Percentiles rank a stretch among this genome's conserved stretches.
phyloP scores from a whole-genome alignment of 2,329 filamentous ascomycete genomes.

The Cyanodermella asteris region DNA sequence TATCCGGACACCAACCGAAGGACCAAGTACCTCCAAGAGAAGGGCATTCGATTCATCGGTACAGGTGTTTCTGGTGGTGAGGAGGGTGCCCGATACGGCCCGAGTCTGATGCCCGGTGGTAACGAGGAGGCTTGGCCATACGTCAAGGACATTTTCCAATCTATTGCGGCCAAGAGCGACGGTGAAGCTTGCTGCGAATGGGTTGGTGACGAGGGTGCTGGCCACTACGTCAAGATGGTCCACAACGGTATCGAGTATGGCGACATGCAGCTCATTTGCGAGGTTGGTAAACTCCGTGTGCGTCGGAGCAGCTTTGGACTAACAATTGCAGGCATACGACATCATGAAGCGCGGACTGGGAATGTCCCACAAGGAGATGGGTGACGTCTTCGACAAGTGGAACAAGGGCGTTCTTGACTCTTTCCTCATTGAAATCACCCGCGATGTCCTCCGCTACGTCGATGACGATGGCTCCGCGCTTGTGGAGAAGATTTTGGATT shows the following conservation, averaged over 20 bases:
- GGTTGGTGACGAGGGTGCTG: conserved; percentile 98
- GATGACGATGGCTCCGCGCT: conserved; percentile 80
- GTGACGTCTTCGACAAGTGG: conserved; percentile 84
- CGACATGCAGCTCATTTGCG: conserved; percentile 99
- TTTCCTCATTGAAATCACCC: conserved; percentile 98
- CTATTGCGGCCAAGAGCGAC: conserved; percentile 92
- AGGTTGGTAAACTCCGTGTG: conserved; percentile 40
- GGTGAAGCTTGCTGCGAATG: conserved; percentile 96
- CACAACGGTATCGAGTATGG: conserved; percentile 99
- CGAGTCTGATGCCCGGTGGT: conserved; percentile 96
- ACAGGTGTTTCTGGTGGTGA: conserved; percentile 97
- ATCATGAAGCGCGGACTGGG: conserved; percentile 98
- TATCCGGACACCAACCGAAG: conserved; percentile 98
- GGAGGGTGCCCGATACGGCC: conserved; percentile 94
- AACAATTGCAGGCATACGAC: conserved; percentile 60
- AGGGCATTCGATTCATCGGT: conserved; percentile 90
- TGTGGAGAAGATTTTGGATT: conserved; percentile 97
- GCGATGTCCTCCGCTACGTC: conserved; percentile 95
- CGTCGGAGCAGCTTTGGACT: not conserved
- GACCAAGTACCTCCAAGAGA: conserved; percentile 62
- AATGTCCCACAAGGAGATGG: conserved; percentile 79
- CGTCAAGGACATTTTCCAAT: conserved; percentile 98
- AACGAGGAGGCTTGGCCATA: conserved; percentile 94
- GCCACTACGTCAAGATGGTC: conserved; percentile 99
- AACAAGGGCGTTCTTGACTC: conserved; percentile 97